Base-by-base conservation (phyloP, 2,329 filamentous ascomycete genomes). In the Pseudogymnoascus sp. region DNA sequence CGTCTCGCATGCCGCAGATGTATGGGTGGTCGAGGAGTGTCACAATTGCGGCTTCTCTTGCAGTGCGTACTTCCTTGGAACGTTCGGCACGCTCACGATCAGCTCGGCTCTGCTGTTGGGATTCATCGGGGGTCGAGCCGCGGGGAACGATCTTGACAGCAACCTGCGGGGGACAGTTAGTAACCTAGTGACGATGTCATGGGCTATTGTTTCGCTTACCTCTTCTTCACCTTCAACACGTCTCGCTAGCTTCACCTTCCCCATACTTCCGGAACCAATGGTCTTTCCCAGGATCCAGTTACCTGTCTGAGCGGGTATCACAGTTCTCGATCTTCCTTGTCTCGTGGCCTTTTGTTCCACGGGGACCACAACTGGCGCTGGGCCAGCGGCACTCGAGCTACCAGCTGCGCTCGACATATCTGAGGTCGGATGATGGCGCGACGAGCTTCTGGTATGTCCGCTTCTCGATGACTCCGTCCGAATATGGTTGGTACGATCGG, bases 241-340 rank as follows among this genome's bases (percentile, higher is more conserved):
- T 71, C 90, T 90, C 23, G 95, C 95, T 69, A 99, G 81, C 79
- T 97, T 97, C 67, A 99, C 95, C 76, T 97, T 97, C 68, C 95
- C 95, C 95, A 99, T 99, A 76, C 93, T 97, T 60, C 95, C 95
- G 62, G 93, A 92, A 65, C 95, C 95, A 71, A 99, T 95, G 3
- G 95, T 97, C 81, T 97, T 97, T 65, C 93, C 93, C 61, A 99
- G 81, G 63, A 92, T 87, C 92, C 93, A 99, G 79, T 93, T 91
- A 64, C 95, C 95, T 11, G 93, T 92, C 56, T 89, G 87, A 2
- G 93, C 92, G 61, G 90, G 90, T 73, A 99, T 96, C 42, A 90
- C 93, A 11, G 93, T 97, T 71, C 86, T 82, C 62, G 84, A 82
- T 69, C 82, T 82, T 65, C 81, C 78, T 69, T 81, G 81, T 70